Evolutionary conservation across 176 grass and related monocot genomes (phyloP).

Genomic region (Aegilops speltoides): DNA sequence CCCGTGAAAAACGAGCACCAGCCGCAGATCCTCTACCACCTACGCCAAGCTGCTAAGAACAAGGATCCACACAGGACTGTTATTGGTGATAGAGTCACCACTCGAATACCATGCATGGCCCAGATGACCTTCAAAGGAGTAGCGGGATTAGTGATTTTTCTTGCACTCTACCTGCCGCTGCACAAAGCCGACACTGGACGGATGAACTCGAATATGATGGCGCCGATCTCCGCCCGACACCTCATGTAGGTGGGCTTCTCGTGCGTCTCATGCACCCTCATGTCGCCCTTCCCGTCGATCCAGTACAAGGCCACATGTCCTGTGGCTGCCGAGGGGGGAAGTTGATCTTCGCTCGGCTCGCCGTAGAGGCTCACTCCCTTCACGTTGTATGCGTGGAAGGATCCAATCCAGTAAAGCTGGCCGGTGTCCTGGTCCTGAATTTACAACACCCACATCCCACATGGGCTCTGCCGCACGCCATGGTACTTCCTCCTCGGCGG

Average conservation of each 20-base stretch:
- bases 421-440: too few relatives aligned
- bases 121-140: conserved; percentile 83
- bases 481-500: too few relatives aligned
- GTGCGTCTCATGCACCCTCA: conserved; percentile 53
- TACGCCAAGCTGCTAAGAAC: conserved; percentile 63
- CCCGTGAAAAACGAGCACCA: conserved; percentile 77
- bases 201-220: conserved; percentile 71
- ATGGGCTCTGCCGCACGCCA: too few relatives aligned
- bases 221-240: conserved; percentile 62
- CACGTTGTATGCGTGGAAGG: too few relatives aligned
- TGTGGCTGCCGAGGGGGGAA: too few relatives aligned
- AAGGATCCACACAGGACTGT: conserved; percentile 54
- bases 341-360: too few relatives aligned
- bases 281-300: conserved; percentile 64
- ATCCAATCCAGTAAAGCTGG: too few relatives aligned
- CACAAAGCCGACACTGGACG: conserved; percentile 56
- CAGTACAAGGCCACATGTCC: conserved; percentile 68
- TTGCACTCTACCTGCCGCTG: conserved; percentile 69
- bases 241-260: conserved; percentile 74
- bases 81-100: conserved; percentile 79
- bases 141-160: conserved; percentile 66
- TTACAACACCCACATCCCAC: too few relatives aligned
- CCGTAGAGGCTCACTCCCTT: too few relatives aligned
- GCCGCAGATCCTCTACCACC: conserved; percentile 68
- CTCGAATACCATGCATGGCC: conserved; percentile 95